Evolutionary conservation across 2,329 filamentous ascomycete species (phyloP).

Genomic region (Atkinsonella hypoxylon): DNA sequence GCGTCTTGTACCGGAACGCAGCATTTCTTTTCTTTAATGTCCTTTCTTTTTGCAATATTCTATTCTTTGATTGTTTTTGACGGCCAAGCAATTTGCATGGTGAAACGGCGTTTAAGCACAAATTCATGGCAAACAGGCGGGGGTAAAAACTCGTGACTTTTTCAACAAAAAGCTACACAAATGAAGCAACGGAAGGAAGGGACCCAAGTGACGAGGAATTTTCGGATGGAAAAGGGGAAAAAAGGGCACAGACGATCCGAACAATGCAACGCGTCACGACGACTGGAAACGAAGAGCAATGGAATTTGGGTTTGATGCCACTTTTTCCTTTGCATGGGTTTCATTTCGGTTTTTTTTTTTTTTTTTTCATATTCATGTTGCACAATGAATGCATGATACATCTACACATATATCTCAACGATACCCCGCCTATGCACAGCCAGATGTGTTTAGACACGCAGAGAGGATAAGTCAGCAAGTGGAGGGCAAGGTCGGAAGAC

Average conservation of each 20-base stretch:
- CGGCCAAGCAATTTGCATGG: constrained; percentile 3
- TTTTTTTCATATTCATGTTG: constrained; percentile 3
- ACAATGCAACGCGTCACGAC: constrained; percentile 7
- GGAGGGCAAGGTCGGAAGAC: too few relatives aligned
- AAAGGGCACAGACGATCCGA: constrained; percentile 4
- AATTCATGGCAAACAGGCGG: constrained; percentile 10
- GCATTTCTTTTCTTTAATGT: constrained; percentile 2
- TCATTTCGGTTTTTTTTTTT: constrained; percentile 13
- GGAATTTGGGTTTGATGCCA: not conserved
- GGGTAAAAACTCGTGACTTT: constrained; percentile 20
- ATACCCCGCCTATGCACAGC: constrained; percentile 22
- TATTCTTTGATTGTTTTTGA: constrained; percentile 5
- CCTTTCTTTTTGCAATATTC: constrained; percentile 11
- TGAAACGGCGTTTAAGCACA: constrained; percentile 6
- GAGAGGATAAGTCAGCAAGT: not conserved
- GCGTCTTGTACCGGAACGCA: not conserved
- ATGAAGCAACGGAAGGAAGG: not conserved
- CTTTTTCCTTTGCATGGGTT: not conserved
- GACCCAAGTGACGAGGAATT: not conserved
- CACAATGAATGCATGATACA: constrained; percentile 19
- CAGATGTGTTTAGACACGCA: constrained; percentile 9
- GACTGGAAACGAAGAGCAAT: not conserved
- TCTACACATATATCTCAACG: constrained; percentile 29
- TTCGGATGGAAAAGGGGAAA: not conserved
- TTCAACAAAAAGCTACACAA: constrained; percentile 30